These are phyloP conservation scores for Lachnellula cervina DNA, from an alignment of 2,329 filamentous ascomycete genomes.

Conservation along the genomic window DNA sequence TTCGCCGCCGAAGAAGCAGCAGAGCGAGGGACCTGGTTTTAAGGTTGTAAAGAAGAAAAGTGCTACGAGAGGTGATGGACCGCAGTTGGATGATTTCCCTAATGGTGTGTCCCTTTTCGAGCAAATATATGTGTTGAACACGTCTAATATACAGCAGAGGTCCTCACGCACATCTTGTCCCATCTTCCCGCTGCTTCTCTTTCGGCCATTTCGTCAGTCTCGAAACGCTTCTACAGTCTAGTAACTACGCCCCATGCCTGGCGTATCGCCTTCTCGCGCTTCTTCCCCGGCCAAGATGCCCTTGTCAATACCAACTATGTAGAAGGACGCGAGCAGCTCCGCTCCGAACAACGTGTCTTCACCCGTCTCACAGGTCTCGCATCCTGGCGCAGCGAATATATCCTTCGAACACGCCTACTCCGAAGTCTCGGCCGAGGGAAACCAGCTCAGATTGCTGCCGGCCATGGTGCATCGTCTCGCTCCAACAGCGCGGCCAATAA, in stretches of 20 bases:
- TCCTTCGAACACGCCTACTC: constrained; percentile 77
- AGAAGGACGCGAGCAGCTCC: constrained; percentile 50
- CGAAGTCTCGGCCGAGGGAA: constrained; percentile 79
- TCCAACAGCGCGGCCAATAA: constrained; percentile 47
- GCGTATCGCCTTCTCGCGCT: constrained; percentile 87
- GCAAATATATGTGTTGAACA: neutral
- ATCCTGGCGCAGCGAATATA: constrained; percentile 96
- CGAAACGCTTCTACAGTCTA: constrained; percentile 77
- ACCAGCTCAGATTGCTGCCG: constrained; percentile 54
- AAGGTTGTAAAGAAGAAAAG: constrained; percentile 47
- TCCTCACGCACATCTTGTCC: constrained; percentile 85
- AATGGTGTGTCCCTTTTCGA: constrained; percentile 59
- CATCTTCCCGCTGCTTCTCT: constrained; percentile 84
- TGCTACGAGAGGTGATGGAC: constrained; percentile 18
- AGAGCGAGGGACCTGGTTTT: constrained; percentile 45
- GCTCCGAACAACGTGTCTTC: constrained; percentile 74
- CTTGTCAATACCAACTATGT: constrained; percentile 38
- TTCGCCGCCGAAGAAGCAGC: constrained; percentile 38
- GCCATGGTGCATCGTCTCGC: constrained; percentile 49
- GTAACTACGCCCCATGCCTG: constrained; percentile 91
- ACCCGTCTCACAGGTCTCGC: constrained; percentile 74
- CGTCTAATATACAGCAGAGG: constrained; percentile 55
- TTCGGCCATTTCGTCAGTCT: constrained; percentile 77
- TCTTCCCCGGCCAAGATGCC: constrained; percentile 73
- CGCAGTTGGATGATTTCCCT: constrained; percentile 53